phyloP scores from a whole-genome alignment of 2,329 filamentous ascomycete species.

The Aureobasidium lini region DNA sequence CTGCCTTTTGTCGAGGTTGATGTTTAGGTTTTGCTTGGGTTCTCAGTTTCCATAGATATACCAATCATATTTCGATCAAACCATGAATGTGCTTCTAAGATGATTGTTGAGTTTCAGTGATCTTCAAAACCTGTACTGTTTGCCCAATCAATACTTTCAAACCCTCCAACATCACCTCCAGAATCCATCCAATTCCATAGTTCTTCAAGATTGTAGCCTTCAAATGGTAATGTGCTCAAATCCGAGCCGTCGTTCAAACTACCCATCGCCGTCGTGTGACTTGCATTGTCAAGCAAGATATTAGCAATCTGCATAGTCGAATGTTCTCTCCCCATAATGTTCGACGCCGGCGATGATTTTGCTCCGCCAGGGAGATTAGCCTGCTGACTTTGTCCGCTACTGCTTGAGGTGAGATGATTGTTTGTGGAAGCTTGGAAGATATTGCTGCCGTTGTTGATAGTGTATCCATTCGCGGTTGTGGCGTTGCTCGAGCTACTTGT shows the following conservation, averaged over 20 bases:
- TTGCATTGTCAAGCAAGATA: background rate
- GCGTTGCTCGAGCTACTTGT: background rate
- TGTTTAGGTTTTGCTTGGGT: background rate
- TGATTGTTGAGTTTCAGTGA: background rate
- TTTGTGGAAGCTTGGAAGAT: background rate
- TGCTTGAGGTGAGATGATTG: background rate
- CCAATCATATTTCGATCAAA: background rate
- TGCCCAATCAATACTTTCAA: background rate
- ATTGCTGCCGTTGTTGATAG: background rate
- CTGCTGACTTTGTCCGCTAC: background rate
- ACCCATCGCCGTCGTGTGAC: background rate
- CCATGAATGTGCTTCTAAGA: background rate
- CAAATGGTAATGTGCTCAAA: background rate
- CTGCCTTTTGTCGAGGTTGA: conserved; percentile 1
- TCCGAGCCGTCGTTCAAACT: background rate
- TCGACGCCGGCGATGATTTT: background rate
- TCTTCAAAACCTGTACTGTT: background rate
- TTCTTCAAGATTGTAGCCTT: conserved; percentile 11
- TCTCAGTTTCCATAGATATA: background rate
- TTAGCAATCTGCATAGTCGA: conserved; percentile 9
- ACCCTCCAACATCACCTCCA: background rate
- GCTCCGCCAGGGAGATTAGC: background rate
- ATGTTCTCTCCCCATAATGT: background rate
- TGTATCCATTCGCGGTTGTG: background rate
- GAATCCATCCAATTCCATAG: conserved; percentile 12